Conservation (phyloP, 805 yeast species). For the Pichia membranifaciens region DNA sequence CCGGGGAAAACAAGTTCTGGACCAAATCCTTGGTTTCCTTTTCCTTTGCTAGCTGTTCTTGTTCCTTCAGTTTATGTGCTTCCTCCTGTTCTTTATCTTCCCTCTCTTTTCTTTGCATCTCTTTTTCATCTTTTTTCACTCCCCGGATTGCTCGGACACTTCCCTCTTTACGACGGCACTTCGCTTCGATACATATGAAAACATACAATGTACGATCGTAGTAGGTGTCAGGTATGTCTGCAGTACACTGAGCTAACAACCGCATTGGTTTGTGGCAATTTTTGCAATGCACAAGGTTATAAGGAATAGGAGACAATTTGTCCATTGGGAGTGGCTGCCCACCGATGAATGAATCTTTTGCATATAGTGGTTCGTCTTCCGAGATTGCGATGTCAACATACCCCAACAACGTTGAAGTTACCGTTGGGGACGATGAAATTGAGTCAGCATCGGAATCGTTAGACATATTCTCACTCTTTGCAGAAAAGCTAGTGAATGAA, state of each 20-base stretch:
- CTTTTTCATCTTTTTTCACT: constrained; percentile 51
- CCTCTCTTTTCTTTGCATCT: constrained; percentile 37
- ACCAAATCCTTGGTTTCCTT: constrained; percentile 33
- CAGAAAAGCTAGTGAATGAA: too few relatives aligned
- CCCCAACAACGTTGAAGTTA: constrained; percentile 48
- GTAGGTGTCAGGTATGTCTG: constrained; percentile 64
- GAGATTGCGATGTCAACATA: constrained; percentile 57
- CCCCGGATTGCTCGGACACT: constrained; percentile 75
- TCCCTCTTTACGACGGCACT: constrained; percentile 67
- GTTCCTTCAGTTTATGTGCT: constrained; percentile 37
- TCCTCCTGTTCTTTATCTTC: constrained; percentile 39
- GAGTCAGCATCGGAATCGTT: constrained; percentile 17
- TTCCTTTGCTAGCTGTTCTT: constrained; percentile 38
- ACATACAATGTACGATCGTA: constrained; percentile 82
- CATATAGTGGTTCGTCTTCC: constrained; percentile 38
- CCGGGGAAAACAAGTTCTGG: constrained; percentile 26
- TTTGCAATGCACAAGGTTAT: constrained; percentile 52
- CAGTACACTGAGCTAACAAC: constrained; percentile 69
- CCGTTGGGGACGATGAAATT: constrained; percentile 11
- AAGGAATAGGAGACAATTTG: constrained; percentile 50
- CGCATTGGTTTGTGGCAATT: constrained; percentile 60
- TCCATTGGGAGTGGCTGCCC: constrained; percentile 72
- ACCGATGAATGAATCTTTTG: constrained; percentile 76
- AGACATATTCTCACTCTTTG: too few relatives aligned
- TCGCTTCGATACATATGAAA: constrained; percentile 60